Evolutionary conservation across 1,284 basidiomycete species (phyloP), one percentile per base, ranked within the genome.

Genomic region (Naganishia liquefaciens): DNA sequence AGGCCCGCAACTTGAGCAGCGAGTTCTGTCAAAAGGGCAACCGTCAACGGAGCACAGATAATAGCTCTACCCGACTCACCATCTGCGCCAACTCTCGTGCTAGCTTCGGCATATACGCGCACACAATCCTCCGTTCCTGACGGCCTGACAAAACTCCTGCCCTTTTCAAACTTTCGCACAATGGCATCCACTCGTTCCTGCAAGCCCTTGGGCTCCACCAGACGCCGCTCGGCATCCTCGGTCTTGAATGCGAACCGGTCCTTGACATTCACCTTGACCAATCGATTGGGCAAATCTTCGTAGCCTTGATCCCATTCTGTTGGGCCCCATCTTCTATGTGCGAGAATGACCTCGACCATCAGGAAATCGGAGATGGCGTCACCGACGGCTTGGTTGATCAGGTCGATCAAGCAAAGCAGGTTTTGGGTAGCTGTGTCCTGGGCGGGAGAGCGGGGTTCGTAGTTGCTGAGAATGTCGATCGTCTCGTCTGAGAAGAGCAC

Each of bases 101-200:
- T 83, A 1, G 95, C 93, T 79, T 99, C 96, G 0, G 95, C 96
- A 75, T 99, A 99, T 9, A 99, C 94, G 68, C 96, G 85, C 13
- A 99, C 96, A 50, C 96, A 95, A 75, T 99, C 94, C 77, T 99
- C 96, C 21, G 96, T 99, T 13, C 96, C 96, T 78, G 93, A 96
- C 0, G 96, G 96, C 66, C 96, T 81, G 15, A 99, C 95, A 77
- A 99, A 99, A 28, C 89, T 86, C 53, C 96, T 85, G 0, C 94
- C 96, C 39, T 87, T 87, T 62, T 90, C 87, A 74, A 89, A 91
- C 74, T 88, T 87, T 62, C 82, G 82, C 30, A 93, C 89, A 33
- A 93, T 82, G 54, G 89, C 89, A 70, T 99, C 90, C 52, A 99
- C 88, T 77, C 86, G 87, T n/a, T 77, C 82, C 79, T 99, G 96